These are phyloP conservation scores for Chimonanthus salicifolius DNA, from an alignment of 164 flowering plant species.

Conservation along the genomic window DNA sequence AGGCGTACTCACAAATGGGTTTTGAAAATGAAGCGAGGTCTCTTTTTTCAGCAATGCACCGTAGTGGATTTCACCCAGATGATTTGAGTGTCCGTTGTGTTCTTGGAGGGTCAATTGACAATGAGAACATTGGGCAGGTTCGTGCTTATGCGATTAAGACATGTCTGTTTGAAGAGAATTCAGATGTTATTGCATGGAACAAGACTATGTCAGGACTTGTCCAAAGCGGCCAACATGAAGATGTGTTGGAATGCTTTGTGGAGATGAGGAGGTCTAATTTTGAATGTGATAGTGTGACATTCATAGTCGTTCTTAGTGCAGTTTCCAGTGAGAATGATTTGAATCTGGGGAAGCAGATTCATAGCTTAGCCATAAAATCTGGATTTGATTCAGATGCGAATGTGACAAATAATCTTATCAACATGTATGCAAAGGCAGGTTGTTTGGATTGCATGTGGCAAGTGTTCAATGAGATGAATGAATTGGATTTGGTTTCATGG, in stretches of 20 bases:
- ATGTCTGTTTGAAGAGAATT: constrained; percentile 17
- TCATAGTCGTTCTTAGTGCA: constrained; percentile 33
- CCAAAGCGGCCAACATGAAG: constrained; percentile 21
- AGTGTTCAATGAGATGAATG: constrained; percentile 35
- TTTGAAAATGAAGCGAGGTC: constrained; percentile 20
- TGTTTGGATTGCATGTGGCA: constrained; percentile 18
- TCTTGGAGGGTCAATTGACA: constrained; percentile 23
- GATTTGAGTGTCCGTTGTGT: constrained; percentile 25
- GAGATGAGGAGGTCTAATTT: constrained; percentile 27
- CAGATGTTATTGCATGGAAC: constrained; percentile 34
- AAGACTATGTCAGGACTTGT: constrained; percentile 31
- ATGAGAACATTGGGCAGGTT: constrained; percentile 29
- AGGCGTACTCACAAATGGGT: constrained; percentile 31
- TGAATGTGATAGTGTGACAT: constrained; percentile 33
- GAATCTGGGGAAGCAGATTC: constrained; percentile 38
- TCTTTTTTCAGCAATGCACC: constrained; percentile 36
- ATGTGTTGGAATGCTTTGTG: constrained; percentile 32
- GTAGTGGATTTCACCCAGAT: constrained; percentile 38
- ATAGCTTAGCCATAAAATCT: constrained; percentile 29
- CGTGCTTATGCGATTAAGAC: constrained; percentile 38
- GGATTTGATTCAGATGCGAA: constrained; percentile 28
- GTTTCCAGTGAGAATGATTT: constrained; percentile 21
- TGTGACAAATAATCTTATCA: constrained; percentile 44
- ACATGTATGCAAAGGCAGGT: constrained; percentile 45
- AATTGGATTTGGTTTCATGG: constrained; percentile 54